Evolutionary conservation across 176 grass and related monocot species (phyloP).

Genomic region (Ensete glaucum): DNA sequence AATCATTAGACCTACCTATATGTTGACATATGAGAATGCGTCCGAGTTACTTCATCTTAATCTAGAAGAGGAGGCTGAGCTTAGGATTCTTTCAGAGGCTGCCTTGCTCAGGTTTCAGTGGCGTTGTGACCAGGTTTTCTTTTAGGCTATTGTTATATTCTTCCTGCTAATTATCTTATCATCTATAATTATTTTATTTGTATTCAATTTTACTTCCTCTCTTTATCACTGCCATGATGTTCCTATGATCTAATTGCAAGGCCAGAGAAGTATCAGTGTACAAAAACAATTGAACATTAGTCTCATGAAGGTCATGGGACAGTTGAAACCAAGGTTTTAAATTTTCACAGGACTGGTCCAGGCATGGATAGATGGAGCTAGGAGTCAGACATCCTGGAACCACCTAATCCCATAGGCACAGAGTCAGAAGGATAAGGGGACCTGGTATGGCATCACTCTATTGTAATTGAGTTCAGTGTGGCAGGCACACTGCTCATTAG

Average conservation of each 20-base stretch:
- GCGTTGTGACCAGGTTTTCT: slow-evolving; percentile 46
- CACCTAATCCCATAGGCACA: neutral
- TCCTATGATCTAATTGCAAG: too few species aligned
- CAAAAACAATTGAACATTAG: too few species aligned
- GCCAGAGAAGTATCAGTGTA: too few species aligned
- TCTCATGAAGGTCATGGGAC: too few species aligned
- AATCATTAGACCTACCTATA: slow-evolving; percentile 91
- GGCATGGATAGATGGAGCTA: too few species aligned
- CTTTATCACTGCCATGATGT: too few species aligned
- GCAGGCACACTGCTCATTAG: neutral
- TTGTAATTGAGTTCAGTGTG: neutral
- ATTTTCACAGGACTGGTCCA: too few species aligned
- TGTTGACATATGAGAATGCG: slow-evolving; percentile 96
- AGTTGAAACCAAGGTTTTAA: too few species aligned
- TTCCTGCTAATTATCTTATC: neutral
- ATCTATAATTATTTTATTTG: neutral
- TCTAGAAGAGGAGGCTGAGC: slow-evolving; percentile 79
- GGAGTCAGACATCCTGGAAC: neutral
- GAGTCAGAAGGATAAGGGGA: neutral
- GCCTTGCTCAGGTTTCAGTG: slow-evolving; percentile 55
- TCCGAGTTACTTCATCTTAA: slow-evolving; percentile 83
- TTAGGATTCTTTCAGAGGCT: slow-evolving; percentile 80
- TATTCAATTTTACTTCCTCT: too few species aligned
- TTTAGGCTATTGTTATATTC: neutral
- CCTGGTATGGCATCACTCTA: neutral